These are phyloP conservation scores for Bonia amplexicaulis DNA, from an alignment of 176 grass and related monocot genomes.

Conservation along the genomic window DNA sequence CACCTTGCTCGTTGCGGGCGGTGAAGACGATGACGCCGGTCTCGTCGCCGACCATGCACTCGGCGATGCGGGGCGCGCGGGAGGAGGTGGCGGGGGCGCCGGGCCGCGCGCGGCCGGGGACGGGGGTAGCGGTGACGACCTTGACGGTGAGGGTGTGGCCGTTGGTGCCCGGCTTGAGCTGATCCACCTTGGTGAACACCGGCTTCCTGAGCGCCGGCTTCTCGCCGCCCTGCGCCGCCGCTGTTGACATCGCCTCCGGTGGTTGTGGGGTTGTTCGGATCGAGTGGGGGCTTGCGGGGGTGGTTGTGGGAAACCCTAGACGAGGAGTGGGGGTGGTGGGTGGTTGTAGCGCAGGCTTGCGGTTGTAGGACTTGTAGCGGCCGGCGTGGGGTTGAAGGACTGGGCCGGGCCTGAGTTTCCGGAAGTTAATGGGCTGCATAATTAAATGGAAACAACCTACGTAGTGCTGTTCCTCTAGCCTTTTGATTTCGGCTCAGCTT, in stretches of 20 bases:
- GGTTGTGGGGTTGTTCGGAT: not conserved
- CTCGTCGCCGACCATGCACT: constrained; percentile 88
- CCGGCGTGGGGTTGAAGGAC: not conserved
- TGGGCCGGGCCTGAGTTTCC: not conserved
- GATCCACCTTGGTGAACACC: constrained; percentile 83
- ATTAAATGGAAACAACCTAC: not conserved
- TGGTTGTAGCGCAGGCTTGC: not conserved
- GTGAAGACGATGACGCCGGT: constrained; percentile 80
- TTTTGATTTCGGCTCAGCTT: too few species aligned
- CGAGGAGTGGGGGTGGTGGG: not conserved
- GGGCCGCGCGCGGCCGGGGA: constrained; percentile 33
- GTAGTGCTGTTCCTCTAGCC: too few species aligned
- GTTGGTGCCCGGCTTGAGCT: constrained; percentile 70
- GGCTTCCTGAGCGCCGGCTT: constrained; percentile 76
- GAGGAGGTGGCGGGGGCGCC: constrained; percentile 38
- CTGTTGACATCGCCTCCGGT: constrained; percentile 42
- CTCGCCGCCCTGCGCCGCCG: constrained; percentile 25
- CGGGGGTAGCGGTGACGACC: constrained; percentile 39
- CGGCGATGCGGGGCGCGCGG: constrained; percentile 61
- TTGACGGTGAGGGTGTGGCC: constrained; percentile 56
- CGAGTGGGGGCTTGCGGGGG: not conserved
- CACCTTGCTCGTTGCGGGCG: constrained; percentile 90
- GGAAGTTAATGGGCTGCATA: too few species aligned
- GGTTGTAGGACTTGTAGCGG: not conserved
- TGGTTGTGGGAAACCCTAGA: constrained; percentile 39